A percentile compares a stretch with the other conserved stretches of the same genome.
Conservation (phyloP, 345 rosid genomes). For the Kernera saxatilis region DNA sequence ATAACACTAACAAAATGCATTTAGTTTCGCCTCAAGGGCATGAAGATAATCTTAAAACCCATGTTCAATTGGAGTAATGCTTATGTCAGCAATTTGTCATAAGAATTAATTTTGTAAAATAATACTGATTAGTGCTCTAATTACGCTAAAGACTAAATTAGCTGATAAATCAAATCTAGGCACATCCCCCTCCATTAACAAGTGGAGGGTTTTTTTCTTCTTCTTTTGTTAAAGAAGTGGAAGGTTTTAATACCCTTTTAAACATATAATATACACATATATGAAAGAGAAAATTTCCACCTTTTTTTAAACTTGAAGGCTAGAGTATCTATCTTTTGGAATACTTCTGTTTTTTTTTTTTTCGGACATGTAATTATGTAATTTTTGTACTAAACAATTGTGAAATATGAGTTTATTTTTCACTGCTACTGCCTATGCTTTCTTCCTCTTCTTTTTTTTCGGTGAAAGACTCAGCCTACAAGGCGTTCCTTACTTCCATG, state of each 20-base stretch:
- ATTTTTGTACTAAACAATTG: neutral
- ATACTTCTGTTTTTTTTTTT: neutral
- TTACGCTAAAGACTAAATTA: slow-evolving; percentile 9
- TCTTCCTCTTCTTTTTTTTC: neutral
- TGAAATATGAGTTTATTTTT: neutral
- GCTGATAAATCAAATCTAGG: slow-evolving; percentile 24
- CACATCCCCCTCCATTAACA: slow-evolving; percentile 26
- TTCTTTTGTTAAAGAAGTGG: neutral
- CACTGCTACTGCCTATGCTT: neutral
- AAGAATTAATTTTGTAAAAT: neutral
- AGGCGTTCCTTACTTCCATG: neutral
- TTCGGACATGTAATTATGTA: neutral
- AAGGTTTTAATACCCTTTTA: neutral
- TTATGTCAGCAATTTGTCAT: slow-evolving; percentile 24
- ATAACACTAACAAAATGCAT: neutral
- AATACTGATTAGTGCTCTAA: slow-evolving; percentile 29
- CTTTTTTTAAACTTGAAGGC: neutral
- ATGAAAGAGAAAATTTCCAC: neutral
- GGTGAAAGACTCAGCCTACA: neutral
- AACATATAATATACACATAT: slow-evolving; percentile 6
- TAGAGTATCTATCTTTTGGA: slow-evolving; percentile 2
- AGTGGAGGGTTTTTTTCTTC: slow-evolving; percentile 10
- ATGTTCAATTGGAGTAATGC: slow-evolving; percentile 3
- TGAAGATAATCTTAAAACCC: neutral
- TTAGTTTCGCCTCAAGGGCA: neutral